These are phyloP conservation scores for Chimonanthus salicifolius DNA, from an alignment of 164 flowering plant genomes.

Conservation along the genomic window DNA sequence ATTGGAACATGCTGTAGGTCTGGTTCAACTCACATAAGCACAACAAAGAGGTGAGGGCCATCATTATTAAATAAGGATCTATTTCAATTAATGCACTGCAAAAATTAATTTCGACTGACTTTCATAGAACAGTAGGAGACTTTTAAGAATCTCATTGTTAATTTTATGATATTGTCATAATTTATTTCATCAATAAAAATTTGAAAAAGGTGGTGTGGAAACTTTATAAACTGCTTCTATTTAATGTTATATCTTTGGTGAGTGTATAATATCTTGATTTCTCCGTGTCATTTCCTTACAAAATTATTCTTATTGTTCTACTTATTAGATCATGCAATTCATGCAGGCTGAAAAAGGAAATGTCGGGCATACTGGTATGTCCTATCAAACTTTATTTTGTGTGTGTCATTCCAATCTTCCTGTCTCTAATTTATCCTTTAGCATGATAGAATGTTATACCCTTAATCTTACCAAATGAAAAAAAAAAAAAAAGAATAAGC, in stretches of 20 bases:
- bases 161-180: no score
- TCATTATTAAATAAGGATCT: no score
- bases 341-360: conserved; percentile 10
- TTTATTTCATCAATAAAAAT: no score
- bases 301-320: neutral
- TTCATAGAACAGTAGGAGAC: neutral
- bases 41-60: conserved; percentile 3
- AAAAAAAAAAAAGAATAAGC: no score
- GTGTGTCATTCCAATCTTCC: neutral
- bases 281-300: neutral
- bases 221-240: neutral
- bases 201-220: neutral
- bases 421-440: no score
- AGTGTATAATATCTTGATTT: neutral
- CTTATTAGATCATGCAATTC: neutral
- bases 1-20: neutral
- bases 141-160: no score
- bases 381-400: neutral
- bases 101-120: neutral
- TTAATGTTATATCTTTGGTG: neutral
- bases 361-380: conserved; percentile 7
- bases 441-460: no score
- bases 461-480: no score
- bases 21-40: neutral
- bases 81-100: neutral